Evolutionary conservation across 2,329 filamentous ascomycete genomes (phyloP).

Genomic region (Neofusicoccum parvum): DNA sequence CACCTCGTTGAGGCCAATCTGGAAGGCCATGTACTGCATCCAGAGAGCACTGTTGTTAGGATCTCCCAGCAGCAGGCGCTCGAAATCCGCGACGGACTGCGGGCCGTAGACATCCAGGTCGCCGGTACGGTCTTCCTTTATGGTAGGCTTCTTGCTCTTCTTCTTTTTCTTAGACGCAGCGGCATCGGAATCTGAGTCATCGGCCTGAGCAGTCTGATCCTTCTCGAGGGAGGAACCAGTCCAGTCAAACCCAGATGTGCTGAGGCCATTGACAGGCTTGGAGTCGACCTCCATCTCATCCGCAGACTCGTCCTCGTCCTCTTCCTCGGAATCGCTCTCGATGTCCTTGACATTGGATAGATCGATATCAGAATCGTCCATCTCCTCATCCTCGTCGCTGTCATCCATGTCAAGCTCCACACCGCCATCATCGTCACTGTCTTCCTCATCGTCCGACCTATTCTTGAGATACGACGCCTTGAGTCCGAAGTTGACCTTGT

Average conservation of each 20-base stretch:
- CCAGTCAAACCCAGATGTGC: constrained; percentile 85
- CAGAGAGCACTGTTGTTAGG: constrained; percentile 92
- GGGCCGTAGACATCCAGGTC: constrained; percentile 87
- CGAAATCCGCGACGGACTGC: constrained; percentile 88
- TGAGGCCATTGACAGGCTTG: constrained; percentile 57
- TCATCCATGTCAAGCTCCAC: constrained; percentile 52
- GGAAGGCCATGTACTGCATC: constrained; percentile 99
- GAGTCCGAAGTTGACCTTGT: constrained; percentile 83
- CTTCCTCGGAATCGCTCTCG: constrained; percentile 30
- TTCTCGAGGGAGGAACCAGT: constrained; percentile 61
- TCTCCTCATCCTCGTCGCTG: constrained; percentile 41
- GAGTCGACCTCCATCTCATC: constrained; percentile 45
- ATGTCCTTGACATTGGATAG: constrained; percentile 47
- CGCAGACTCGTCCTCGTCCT: constrained; percentile 46
- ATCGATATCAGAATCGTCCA: constrained; percentile 45
- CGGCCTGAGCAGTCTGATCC: constrained; percentile 54
- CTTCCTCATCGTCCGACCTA: constrained; percentile 56
- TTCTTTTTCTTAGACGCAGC: constrained; percentile 66
- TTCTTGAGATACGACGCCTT: constrained; percentile 89
- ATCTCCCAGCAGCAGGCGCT: constrained; percentile 86
- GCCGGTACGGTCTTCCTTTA: constrained; percentile 87
- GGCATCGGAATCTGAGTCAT: constrained; percentile 57
- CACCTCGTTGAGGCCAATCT: constrained; percentile 87
- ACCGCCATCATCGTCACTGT: constrained; percentile 44
- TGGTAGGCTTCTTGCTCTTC: constrained; percentile 74